Evolutionary conservation across 2,329 filamentous ascomycete species (phyloP), one percentile per base, ranked within the genome.

Genomic region (Lasiodiplodia sp.): DNA sequence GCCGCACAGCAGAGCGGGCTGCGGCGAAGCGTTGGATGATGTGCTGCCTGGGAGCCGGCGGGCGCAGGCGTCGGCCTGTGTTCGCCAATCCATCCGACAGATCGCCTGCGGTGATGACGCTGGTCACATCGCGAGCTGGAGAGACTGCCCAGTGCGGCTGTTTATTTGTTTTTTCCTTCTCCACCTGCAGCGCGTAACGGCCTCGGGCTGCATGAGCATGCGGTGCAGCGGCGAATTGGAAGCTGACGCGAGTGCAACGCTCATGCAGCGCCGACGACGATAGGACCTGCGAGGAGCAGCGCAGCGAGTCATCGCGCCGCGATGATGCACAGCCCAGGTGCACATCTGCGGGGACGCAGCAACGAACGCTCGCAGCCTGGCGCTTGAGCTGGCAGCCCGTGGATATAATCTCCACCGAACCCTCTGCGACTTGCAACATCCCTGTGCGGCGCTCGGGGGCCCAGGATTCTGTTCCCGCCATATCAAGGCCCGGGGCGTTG

Each of bases 211-310:
- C 40, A 63, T 64, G 38, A n/a, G 38, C 57, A 16, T 49, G 38
- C 55, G n/a, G 8, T 8, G 23, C 37, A 12, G 16, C 23, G 31
- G 11, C 60, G 44, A 52, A 64, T 64, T 51, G 60, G 60, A 64
- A 14, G 18, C 60, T 64, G 60, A 64, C 60, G 60, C 60, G 60
- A 62, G 28, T 63, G 58, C 60, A 64, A 52, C 60, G 60, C 60
- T 31, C 60, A 64, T 64, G 60, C 60, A 64, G 58, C 58, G 40
- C 25, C 11, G 58, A 47, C 60, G 60, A 25, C 60, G 60, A 64
- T 38, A 64, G 60, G 28, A 63, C 44, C 25, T 18, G 58, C 58
- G 11, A 5, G 25, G 28, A 47, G 34, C 25, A 52, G 60, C 60
- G 25, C 57, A 62, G 25, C 57, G 60, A 64, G 60, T 64, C 60